Percentiles rank a stretch among this genome's conserved stretches.
These are phyloP conservation scores for Boletus bicolor DNA, from an alignment of 768 basidiomycete species.

Conservation along the genomic window DNA sequence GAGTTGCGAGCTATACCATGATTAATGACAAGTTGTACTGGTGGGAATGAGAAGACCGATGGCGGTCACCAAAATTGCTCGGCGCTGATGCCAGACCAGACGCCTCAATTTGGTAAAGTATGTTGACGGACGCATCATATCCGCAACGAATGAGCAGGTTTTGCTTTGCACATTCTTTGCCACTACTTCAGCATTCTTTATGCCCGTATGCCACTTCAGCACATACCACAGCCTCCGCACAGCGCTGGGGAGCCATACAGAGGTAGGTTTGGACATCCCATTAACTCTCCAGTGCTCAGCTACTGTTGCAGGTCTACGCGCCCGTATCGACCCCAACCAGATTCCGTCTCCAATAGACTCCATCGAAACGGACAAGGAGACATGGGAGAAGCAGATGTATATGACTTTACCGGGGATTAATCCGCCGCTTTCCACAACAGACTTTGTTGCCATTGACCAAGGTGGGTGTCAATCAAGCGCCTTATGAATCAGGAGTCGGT, in stretches of 20 bases:
- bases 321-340: slow-evolving; percentile 82
- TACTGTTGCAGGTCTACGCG: slow-evolving; percentile 56
- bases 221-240: slow-evolving; percentile 60
- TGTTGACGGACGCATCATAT: neutral
- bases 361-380: slow-evolving; percentile 72
- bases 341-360: slow-evolving; percentile 88
- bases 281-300: slow-evolving; percentile 1
- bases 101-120: slow-evolving; percentile 14
- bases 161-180: neutral
- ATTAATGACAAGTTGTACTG: neutral
- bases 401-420: slow-evolving; percentile 59
- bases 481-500: neutral
- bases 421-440: slow-evolving; percentile 82
- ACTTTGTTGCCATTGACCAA: slow-evolving; percentile 90
- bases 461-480: slow-evolving; percentile 38
- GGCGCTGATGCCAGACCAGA: slow-evolving; percentile 2
- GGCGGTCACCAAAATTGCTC: neutral
- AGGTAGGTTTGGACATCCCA: slow-evolving; percentile 25
- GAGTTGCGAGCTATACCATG: neutral
- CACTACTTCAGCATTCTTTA: neutral
- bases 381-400: slow-evolving; percentile 72
- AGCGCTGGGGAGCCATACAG: slow-evolving; percentile 50
- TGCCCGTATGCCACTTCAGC: slow-evolving; percentile 22
- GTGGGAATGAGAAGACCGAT: neutral
- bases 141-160: slow-evolving; percentile 4